Percentiles rank a stretch among this genome's conserved stretches.
Evolutionary conservation across 139 green algal genomes (phyloP).

Genomic region (Closterium sp.): DNA sequence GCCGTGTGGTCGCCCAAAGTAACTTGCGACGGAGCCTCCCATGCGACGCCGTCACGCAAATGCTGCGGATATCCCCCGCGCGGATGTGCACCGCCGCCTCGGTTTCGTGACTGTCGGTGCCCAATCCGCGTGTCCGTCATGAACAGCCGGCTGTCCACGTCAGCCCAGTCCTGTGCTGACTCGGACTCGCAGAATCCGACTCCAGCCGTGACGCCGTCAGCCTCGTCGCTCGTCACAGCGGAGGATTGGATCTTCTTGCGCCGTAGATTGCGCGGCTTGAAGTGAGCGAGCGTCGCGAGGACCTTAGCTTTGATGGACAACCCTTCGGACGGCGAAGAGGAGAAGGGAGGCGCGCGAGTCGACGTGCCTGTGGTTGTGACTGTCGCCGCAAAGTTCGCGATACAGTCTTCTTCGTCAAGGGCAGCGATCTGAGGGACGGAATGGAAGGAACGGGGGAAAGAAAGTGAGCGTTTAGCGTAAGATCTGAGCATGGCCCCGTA

Average conservation of each 20-base stretch:
- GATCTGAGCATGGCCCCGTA: too few species aligned
- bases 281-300: not conserved
- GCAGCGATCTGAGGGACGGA: not conserved
- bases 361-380: not conserved
- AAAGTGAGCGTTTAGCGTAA: not conserved
- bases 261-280: not conserved
- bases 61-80: not conserved
- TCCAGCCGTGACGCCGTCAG: not conserved
- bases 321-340: not conserved
- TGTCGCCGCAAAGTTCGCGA: not conserved
- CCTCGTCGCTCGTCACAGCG: not conserved
- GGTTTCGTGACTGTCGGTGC: not conserved
- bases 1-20: not conserved
- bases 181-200: not conserved
- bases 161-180: not conserved
- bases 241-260: not conserved
- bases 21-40: not conserved
- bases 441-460: not conserved
- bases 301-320: not conserved
- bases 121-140: not conserved
- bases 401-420: not conserved
- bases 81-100: not conserved
- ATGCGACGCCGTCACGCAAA: not conserved
- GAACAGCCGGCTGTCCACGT: not conserved
- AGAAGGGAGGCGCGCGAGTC: not conserved